phyloP scores from a whole-genome alignment of 257 asterid genomes.

The Solanum rostratum region DNA sequence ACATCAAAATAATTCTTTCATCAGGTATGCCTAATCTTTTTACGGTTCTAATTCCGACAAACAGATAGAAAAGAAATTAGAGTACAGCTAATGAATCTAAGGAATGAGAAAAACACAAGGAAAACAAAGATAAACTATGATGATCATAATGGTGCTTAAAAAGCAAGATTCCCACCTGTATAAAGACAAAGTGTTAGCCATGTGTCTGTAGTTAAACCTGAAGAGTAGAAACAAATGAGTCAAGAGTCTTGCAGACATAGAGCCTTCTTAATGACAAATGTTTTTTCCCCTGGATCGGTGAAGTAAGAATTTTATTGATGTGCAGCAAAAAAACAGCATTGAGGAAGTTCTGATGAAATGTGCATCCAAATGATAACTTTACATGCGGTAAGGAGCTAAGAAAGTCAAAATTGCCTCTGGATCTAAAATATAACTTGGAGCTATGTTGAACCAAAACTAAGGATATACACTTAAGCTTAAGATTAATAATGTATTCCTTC shows the following conservation, averaged over 20 bases:
- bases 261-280: not conserved
- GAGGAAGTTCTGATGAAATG: not conserved
- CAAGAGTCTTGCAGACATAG: not conserved
- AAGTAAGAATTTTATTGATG: not conserved
- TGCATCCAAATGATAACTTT: not conserved
- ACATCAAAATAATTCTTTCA: constrained; percentile 90
- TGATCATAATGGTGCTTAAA: not conserved
- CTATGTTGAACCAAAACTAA: not conserved
- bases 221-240: not conserved
- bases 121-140: not conserved
- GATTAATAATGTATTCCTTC: not conserved
- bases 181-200: constrained; percentile 92
- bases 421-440: not conserved
- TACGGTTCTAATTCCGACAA: constrained; percentile 58
- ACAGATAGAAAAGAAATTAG: not conserved
- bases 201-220: constrained; percentile 97
- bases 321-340: not conserved
- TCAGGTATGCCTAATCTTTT: constrained; percentile 97
- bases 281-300: not conserved
- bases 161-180: constrained; percentile 48
- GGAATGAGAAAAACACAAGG: not conserved
- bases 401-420: not conserved
- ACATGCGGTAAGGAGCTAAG: not conserved
- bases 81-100: not conserved
- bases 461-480: not conserved